Evolutionary conservation across 2,329 filamentous ascomycete species (phyloP).

Genomic region (Fusarium armeniacum): DNA sequence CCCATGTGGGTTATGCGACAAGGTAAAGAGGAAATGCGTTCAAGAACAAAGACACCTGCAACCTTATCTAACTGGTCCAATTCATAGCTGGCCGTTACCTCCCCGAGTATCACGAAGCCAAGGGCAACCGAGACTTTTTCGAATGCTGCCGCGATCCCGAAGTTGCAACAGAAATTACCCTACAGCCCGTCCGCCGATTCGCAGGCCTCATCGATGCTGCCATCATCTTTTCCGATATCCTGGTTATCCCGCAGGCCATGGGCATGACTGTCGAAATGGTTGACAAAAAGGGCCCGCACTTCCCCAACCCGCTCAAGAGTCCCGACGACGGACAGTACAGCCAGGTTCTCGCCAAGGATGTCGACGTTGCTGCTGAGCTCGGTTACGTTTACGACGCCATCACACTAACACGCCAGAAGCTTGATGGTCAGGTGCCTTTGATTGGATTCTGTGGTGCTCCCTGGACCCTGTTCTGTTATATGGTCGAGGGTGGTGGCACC

Average conservation of each 20-base stretch:
- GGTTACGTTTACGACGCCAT: slow-evolving; percentile 98
- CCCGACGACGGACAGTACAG: slow-evolving; percentile 88
- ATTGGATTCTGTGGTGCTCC: slow-evolving; percentile 98
- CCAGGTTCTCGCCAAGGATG: slow-evolving; percentile 79
- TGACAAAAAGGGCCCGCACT: slow-evolving; percentile 95
- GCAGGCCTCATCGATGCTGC: slow-evolving; percentile 92
- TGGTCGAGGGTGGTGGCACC: slow-evolving; percentile 97
- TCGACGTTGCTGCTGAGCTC: slow-evolving; percentile 87
- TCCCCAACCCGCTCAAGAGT: slow-evolving; percentile 84
- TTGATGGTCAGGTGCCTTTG: slow-evolving; percentile 88
- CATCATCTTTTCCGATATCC: slow-evolving; percentile 99
- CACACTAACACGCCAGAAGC: slow-evolving; percentile 88
- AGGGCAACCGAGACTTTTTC: slow-evolving; percentile 93
- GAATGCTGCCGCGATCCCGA: slow-evolving; percentile 95
- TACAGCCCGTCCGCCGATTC: slow-evolving; percentile 95
- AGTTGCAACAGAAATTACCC: slow-evolving; percentile 90
- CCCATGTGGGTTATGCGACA: slow-evolving; percentile 99
- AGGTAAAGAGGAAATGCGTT: slow-evolving; percentile 68
- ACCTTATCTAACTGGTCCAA: slow-evolving; percentile 26
- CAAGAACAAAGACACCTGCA: slow-evolving; percentile 7
- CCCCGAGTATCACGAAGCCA: slow-evolving; percentile 96
- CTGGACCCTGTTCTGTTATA: slow-evolving; percentile 98
- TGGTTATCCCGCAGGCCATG: slow-evolving; percentile 97
- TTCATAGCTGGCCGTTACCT: slow-evolving; percentile 90
- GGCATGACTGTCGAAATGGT: slow-evolving; percentile 99